Conservation (phyloP, 306 rosid species). For the Fagus sylvatica region DNA sequence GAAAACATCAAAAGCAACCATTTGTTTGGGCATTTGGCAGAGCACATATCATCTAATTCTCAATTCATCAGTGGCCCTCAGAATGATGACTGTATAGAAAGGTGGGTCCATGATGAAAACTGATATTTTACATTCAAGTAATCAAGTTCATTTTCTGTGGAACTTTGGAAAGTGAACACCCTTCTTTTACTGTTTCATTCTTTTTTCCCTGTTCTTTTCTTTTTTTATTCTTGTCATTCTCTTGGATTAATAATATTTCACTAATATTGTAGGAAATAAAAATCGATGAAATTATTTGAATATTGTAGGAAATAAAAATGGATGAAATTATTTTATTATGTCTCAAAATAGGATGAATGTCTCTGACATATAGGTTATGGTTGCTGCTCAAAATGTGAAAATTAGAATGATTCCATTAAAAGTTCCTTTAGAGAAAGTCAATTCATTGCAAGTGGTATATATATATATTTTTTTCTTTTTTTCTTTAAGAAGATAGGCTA, state of each 20-base stretch:
- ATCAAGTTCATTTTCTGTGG: background rate
- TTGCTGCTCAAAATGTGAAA: background rate
- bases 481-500: background rate
- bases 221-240: background rate
- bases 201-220: background rate
- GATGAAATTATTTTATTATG: background rate
- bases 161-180: background rate
- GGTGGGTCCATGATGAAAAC: constrained; percentile 39
- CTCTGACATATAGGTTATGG: background rate
- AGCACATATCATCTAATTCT: constrained; percentile 33
- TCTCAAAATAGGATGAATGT: background rate
- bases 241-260: background rate
- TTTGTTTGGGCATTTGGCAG: constrained; percentile 29
- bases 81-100: constrained; percentile 33
- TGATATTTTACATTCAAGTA: background rate
- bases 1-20: constrained; percentile 28
- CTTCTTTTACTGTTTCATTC: background rate
- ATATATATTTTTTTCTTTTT: too few species aligned
- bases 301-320: background rate
- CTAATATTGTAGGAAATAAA: background rate
- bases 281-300: background rate
- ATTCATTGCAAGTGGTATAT: too few species aligned
- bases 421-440: too few species aligned
- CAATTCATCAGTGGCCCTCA: constrained; percentile 14
- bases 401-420: background rate